Evolutionary conservation across 1,284 basidiomycete species (phyloP), one percentile per base, ranked within the genome.

Genomic region (Cryptococcus sp.): DNA sequence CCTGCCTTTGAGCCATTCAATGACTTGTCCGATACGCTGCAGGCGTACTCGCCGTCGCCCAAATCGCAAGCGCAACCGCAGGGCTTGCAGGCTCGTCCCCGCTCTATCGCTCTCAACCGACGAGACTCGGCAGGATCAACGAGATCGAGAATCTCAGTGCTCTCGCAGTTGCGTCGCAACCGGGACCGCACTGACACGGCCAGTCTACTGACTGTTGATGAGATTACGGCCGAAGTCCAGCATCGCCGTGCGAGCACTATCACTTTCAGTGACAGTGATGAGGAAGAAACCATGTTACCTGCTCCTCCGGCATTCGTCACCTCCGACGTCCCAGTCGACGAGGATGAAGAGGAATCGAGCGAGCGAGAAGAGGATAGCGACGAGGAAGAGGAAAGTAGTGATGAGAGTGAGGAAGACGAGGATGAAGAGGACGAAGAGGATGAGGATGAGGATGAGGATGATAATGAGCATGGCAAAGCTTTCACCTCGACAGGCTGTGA

Each of bases 151-250:
- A 83, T 87, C 80, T 91, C 89, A 69, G 87, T 89, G 84, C 54
- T 89, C 83, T 78, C 88, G 85, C 81, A 89, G 83, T 73, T 92
- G 48, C 81, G 89, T 54, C 88, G 85, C 70, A 89, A 86, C 74
- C 85, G 87, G 16, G 92, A 95, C 70, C 82, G 84, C 47, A 89
- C 89, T 2, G 94, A 98, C 70, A 89, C 89, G 1, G 91, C 91
- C 5, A 94, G 91, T 71, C 79, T 99, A 66, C 83, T 99, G 72
- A 99, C 95, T 0, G 90, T 99, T 16, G 95, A 99, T 71, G 93
- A 99, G 78, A 96, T 99, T 67, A 98, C 95, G 0, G 93, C 92
- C 5, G 91, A 95, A 69, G 91, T 99, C 1, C 95, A 98, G 80
- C 91, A 87, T 69, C 82, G 93, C 17, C 81, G 86, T 19, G 81